Conservation (phyloP, 2,329 filamentous ascomycete species). For the Penicillium sp. region DNA sequence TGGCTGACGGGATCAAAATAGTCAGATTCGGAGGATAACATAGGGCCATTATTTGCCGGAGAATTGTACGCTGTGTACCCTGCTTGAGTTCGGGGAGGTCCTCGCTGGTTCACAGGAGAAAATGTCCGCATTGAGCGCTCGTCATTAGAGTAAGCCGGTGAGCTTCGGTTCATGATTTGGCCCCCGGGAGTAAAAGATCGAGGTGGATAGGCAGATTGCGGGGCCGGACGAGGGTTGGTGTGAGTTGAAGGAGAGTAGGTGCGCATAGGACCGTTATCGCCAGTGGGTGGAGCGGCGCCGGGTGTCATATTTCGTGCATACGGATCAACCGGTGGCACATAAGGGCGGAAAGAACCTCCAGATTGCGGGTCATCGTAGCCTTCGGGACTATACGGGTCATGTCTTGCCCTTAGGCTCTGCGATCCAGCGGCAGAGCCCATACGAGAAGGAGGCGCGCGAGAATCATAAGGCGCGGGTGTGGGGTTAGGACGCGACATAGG, state of each 20-base stretch:
- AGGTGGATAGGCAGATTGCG: slow-evolving; percentile 23
- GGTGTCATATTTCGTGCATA: slow-evolving; percentile 28
- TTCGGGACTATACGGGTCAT: slow-evolving; percentile 17
- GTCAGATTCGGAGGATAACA: background rate
- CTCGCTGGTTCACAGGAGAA: slow-evolving; percentile 11
- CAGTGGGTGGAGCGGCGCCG: slow-evolving; percentile 16
- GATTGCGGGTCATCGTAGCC: slow-evolving; percentile 5
- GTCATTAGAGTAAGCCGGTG: slow-evolving; percentile 12
- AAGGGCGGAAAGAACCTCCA: slow-evolving; percentile 26
- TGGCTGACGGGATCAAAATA: slow-evolving; percentile 16
- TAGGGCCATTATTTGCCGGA: slow-evolving; percentile 5
- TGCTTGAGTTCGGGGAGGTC: slow-evolving; percentile 2
- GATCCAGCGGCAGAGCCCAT: slow-evolving; percentile 16
- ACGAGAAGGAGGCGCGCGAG: slow-evolving; percentile 26
- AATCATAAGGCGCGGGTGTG: slow-evolving; percentile 25
- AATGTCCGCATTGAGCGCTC: slow-evolving; percentile 10
- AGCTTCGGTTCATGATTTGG: background rate
- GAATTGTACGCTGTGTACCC: slow-evolving; percentile 11
- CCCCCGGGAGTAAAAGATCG: slow-evolving; percentile 13
- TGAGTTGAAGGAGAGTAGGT: slow-evolving; percentile 24
- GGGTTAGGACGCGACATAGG: slow-evolving; percentile 21
- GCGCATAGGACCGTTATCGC: slow-evolving; percentile 22
- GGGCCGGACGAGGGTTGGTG: slow-evolving; percentile 15
- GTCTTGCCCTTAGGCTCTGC: slow-evolving; percentile 10
- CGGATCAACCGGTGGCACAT: slow-evolving; percentile 28